phyloP scores from a whole-genome alignment of 2,329 filamentous ascomycete species.

The Sarocladium brachiariae region DNA sequence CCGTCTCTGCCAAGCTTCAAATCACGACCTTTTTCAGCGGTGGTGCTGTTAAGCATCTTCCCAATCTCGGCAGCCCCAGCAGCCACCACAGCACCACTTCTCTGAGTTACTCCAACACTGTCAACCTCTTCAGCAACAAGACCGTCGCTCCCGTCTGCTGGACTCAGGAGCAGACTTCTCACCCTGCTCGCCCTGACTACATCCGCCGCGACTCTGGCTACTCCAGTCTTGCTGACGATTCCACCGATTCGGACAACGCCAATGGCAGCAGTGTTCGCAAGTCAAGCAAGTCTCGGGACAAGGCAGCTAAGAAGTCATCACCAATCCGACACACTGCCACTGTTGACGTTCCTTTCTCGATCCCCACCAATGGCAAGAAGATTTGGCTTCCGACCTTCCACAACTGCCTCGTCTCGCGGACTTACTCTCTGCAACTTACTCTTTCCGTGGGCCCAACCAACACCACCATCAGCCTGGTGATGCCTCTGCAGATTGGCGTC shows the following conservation, averaged over 20 bases:
- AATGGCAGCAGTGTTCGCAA: background rate
- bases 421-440: constrained; percentile 45
- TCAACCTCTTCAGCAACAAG: constrained; percentile 31
- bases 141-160: constrained; percentile 32
- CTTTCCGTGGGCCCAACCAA: constrained; percentile 36
- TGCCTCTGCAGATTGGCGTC: constrained; percentile 47
- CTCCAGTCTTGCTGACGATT: constrained; percentile 30
- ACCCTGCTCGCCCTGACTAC: no score
- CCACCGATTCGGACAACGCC: constrained; percentile 26
- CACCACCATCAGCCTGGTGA: constrained; percentile 34
- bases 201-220: constrained; percentile 48
- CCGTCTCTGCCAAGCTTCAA: constrained; percentile 42
- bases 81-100: constrained; percentile 33
- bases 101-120: constrained; percentile 40
- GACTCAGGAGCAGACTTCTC: constrained; percentile 27
- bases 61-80: constrained; percentile 42
- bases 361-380: constrained; percentile 41
- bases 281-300: constrained; percentile 14
- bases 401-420: constrained; percentile 48
- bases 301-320: constrained; percentile 19
- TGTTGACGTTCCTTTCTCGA: constrained; percentile 39
- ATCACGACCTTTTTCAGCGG: constrained; percentile 47
- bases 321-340: constrained; percentile 33
- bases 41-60: constrained; percentile 36
- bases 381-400: constrained; percentile 51